These are phyloP conservation scores for Brassica cretica DNA, from an alignment of 345 rosid species.

Conservation along the genomic window DNA sequence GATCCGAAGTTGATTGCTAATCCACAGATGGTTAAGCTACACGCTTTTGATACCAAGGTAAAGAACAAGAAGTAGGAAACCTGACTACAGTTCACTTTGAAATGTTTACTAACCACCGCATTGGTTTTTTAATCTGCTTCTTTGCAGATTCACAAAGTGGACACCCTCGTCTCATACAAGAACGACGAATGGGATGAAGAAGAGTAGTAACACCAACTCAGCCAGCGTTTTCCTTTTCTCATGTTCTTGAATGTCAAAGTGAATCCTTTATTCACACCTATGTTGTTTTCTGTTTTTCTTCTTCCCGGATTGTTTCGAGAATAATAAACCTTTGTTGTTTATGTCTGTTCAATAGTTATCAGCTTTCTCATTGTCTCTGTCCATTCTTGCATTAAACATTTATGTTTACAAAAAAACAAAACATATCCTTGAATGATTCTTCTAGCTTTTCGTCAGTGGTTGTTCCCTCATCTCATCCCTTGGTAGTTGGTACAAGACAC, in stretches of 20 bases:
- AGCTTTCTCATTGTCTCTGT: background rate
- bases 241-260: constrained; percentile 26
- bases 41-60: constrained; percentile 94
- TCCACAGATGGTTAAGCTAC: constrained; percentile 99
- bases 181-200: constrained; percentile 93
- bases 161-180: constrained; percentile 94
- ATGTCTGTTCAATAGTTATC: constrained; percentile 19
- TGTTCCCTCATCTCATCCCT: background rate
- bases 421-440: background rate
- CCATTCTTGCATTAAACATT: background rate
- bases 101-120: background rate
- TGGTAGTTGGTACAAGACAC: background rate
- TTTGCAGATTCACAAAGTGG: constrained; percentile 90
- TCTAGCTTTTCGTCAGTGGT: background rate
- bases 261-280: constrained; percentile 67
- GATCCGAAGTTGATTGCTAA: constrained; percentile 92
- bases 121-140: background rate
- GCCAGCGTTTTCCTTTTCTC: background rate
- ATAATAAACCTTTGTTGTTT: background rate
- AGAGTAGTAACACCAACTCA: constrained; percentile 27
- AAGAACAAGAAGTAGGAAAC: background rate
- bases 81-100: background rate
- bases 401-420: background rate
- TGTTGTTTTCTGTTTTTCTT: constrained; percentile 7
- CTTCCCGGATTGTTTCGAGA: background rate